Evolutionary conservation across 805 yeast genomes (phyloP), one percentile per base, ranked within the genome.

Genomic region (Candida taoyuanica): DNA sequence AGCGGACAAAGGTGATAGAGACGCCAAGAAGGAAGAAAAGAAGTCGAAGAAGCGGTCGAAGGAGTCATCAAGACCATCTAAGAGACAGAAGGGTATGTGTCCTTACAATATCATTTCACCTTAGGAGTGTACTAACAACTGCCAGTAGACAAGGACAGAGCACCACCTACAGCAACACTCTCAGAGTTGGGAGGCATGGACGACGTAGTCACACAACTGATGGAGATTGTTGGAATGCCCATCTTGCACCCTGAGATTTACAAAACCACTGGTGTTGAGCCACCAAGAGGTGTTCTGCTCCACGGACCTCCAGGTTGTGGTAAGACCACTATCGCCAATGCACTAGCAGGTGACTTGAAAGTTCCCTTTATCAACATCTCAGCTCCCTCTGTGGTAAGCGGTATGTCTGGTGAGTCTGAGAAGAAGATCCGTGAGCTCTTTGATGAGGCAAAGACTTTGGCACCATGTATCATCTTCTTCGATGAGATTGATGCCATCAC

Each of bases 251-350:
- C 98, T 0, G 98, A 93, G 59, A 85, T 93, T 2, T 93, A 86
- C 56, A 48, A 67, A 17, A 71, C 89, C 7, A 82, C 95, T 0
- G 98, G 98, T 18, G 89, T 89, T 12, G 95, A 87, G 49, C 97
- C 97, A 14, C 95, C 98, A 15, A 71, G 96, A 18, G 98, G 98
- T 30, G 85, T 93, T 1, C 60, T 93, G 21, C 63, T 93, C n/a
- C 95, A 89, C 60, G 98, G 98, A 0, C 98, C 98, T 0, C 98
- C 98, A 2, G 98, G 98, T 13, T 93, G 98, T 68, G 98, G 98
- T 59, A 93, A 93, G 55, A 93, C 98, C 0, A 82, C 96, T 30
- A 80, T 93, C 37, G 98, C 98, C 3, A 88, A 88, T 60, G 96
- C 98, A 0, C 66, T 93, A 17, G 98, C 98, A 1, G 96, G 96